Percentiles rank a stretch among this genome's conserved stretches.
Evolutionary conservation across 148 eudicot species (phyloP).

Genomic region (Mesembryanthemum crystallinum): DNA sequence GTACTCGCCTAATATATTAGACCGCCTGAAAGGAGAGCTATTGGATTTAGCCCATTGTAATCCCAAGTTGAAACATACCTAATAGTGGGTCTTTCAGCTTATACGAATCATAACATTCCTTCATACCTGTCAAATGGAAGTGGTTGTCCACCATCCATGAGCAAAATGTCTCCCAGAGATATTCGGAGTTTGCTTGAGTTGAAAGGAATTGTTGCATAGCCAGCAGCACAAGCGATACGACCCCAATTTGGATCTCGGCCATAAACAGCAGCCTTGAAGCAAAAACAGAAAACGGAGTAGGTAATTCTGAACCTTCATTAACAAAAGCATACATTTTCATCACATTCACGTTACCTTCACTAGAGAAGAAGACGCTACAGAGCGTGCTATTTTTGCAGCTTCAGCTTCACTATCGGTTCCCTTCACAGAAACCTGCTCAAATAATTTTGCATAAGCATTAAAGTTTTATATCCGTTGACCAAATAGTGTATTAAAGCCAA

Average conservation of each 20-base stretch:
- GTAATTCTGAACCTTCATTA: slow-evolving; percentile 16
- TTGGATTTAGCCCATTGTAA: neutral
- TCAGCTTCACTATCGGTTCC: slow-evolving; percentile 80
- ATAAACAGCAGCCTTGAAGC: slow-evolving; percentile 79
- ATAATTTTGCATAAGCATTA: slow-evolving; percentile 8
- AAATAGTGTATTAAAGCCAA: neutral
- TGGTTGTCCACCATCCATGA: slow-evolving; percentile 94
- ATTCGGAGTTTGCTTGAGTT: slow-evolving; percentile 61
- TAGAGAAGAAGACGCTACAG: slow-evolving; percentile 92
- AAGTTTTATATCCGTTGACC: neutral
- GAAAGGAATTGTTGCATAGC: slow-evolving; percentile 81
- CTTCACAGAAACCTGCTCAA: slow-evolving; percentile 63
- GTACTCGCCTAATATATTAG: no score
- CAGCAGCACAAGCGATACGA: slow-evolving; percentile 98
- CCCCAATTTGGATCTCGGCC: slow-evolving; percentile 99
- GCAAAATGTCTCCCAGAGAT: slow-evolving; percentile 75
- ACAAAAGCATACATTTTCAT: neutral
- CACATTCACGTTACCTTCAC: slow-evolving; percentile 55
- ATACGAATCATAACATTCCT: neutral
- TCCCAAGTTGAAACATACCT: neutral
- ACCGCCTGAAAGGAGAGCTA: no score
- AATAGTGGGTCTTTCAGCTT: neutral
- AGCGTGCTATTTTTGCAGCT: slow-evolving; percentile 88
- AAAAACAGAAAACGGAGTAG: neutral
- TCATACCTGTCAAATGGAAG: slow-evolving; percentile 79